phyloP scores from a whole-genome alignment of 2,329 filamentous ascomycete species.

The Pseudogymnoascus sp. region DNA sequence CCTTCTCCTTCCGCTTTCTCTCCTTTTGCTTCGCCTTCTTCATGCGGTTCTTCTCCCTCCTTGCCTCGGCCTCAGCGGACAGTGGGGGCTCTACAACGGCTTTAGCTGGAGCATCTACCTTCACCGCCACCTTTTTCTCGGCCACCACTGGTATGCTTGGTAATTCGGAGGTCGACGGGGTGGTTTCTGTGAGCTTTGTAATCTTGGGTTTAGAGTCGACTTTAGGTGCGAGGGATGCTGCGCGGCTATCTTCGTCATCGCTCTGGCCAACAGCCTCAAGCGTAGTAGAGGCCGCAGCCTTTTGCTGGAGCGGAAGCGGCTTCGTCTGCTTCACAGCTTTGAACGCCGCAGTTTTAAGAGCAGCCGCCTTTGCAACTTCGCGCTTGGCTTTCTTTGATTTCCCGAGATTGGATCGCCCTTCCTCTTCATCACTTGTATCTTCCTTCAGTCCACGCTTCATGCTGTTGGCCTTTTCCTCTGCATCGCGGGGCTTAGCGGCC shows the following conservation, averaged over 20 bases:
- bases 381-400: conserved; percentile 28
- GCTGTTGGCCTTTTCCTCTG: conserved; percentile 28
- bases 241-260: neutral
- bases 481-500: conserved; percentile 28
- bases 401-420: conserved; percentile 28
- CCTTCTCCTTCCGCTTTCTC: conserved; percentile 25
- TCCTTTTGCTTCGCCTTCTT: conserved; percentile 27
- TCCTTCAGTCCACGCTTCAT: conserved; percentile 24
- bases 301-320: neutral
- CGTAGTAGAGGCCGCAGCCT: neutral
- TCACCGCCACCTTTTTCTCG: neutral
- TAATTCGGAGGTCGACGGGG: neutral
- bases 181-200: neutral
- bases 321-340: neutral
- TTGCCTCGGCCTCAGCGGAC: neutral
- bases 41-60: conserved; percentile 2
- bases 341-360: neutral
- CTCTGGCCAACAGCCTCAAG: neutral
- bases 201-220: neutral
- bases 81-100: neutral
- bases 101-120: neutral
- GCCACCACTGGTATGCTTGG: neutral
- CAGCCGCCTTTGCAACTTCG: neutral
- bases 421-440: conserved; percentile 31
- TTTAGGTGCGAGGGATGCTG: neutral